Conservation (phyloP, 768 basidiomycete species). For the Mycena latifolia region DNA sequence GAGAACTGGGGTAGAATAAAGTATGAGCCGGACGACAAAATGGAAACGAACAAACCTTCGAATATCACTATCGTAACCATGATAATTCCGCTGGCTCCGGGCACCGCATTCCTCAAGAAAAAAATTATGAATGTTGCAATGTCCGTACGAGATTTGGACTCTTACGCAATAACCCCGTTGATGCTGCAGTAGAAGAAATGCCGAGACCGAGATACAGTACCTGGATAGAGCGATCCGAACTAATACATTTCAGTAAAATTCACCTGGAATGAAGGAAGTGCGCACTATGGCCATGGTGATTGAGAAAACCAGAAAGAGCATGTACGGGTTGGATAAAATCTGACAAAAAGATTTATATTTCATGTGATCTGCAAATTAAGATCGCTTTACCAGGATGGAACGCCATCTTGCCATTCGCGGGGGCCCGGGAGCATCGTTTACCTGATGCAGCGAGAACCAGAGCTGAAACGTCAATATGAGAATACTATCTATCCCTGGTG, state of each 20-base stretch:
- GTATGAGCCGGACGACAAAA: neutral
- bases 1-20: constrained; percentile 4
- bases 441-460: constrained; percentile 1
- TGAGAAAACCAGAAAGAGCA: constrained; percentile 5
- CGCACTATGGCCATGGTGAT: constrained; percentile 9
- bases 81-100: constrained; percentile 1
- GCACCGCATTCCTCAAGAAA: constrained; percentile 5
- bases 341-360: neutral
- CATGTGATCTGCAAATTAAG: too few species aligned
- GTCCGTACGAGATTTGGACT: too few species aligned
- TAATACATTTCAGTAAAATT: neutral
- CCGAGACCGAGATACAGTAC: constrained; percentile 16
- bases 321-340: constrained; percentile 17
- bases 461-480: constrained; percentile 7
- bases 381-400: constrained; percentile 4
- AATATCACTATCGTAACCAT: constrained; percentile 1
- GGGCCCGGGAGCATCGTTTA: too few species aligned
- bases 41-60: constrained; percentile 1
- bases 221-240: constrained; percentile 5
- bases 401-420: neutral
- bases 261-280: neutral
- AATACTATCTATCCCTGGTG: neutral
- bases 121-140: neutral
- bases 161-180: constrained; percentile 10
- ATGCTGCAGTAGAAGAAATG: constrained; percentile 25